These are phyloP conservation scores for Tulasnella sp. DNA, from an alignment of 768 basidiomycete species.

Conservation along the genomic window DNA sequence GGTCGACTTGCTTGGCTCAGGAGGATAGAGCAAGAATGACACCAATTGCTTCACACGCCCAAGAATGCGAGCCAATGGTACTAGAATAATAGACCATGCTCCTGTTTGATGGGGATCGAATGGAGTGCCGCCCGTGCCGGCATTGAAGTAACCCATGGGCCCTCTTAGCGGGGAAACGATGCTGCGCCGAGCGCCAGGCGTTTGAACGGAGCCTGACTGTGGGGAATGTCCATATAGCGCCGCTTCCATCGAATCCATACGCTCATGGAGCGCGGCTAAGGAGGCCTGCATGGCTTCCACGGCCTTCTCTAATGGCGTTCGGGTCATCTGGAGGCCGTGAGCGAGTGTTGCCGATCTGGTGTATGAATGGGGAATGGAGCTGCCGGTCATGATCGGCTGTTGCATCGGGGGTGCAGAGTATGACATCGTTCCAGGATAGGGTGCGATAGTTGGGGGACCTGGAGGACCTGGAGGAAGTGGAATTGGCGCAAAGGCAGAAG, in stretches of 20 bases:
- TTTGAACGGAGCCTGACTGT: background rate
- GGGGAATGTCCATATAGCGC: background rate
- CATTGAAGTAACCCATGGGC: conserved; percentile 1
- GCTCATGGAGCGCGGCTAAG: conserved; percentile 74
- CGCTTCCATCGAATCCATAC: conserved; percentile 55
- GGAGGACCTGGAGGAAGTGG: conserved; percentile 15
- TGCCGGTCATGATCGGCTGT: conserved; percentile 11
- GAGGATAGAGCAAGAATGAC: conserved; percentile 49
- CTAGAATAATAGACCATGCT: conserved; percentile 71
- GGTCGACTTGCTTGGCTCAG: conserved; percentile 16
- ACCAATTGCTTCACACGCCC: conserved; percentile 49
- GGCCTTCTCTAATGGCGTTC: conserved; percentile 61
- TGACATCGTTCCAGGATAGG: conserved; percentile 19
- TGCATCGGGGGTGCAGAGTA: conserved; percentile 13
- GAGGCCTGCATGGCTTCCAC: conserved; percentile 78
- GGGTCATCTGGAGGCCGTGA: background rate
- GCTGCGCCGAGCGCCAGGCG: background rate
- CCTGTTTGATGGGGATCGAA: conserved; percentile 82
- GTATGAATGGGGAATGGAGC: background rate
- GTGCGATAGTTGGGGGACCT: conserved; percentile 19
- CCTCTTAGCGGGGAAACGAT: conserved; percentile 19
- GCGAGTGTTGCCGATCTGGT: background rate
- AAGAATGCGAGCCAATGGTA: conserved; percentile 55
- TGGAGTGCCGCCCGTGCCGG: background rate
- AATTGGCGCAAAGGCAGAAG: conserved; percentile 56